Conservation (phyloP, 2,329 filamentous ascomycete genomes). For the Calonectria pteridis region DNA sequence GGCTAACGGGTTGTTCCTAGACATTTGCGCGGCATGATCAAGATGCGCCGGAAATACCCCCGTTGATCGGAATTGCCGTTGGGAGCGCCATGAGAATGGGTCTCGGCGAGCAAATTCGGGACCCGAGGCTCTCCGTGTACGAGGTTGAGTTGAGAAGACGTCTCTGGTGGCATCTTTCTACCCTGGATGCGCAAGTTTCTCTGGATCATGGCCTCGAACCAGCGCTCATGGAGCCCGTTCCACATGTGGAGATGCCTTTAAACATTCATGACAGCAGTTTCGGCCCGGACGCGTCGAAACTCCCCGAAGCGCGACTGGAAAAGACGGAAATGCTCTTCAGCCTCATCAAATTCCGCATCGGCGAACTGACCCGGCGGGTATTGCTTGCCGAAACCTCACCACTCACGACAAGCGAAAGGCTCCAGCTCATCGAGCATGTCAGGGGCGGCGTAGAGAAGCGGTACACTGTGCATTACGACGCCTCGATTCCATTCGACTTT, state of each 20-base stretch:
- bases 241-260: neutral
- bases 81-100: constrained; percentile 36
- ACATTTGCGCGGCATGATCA: constrained; percentile 19
- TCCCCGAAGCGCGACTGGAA: neutral
- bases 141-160: constrained; percentile 66
- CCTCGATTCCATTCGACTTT: constrained; percentile 5
- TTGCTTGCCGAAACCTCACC: constrained; percentile 12
- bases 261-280: constrained; percentile 12
- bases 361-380: neutral
- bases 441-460: neutral
- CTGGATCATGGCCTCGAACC: constrained; percentile 62
- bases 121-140: constrained; percentile 62
- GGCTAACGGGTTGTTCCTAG: neutral
- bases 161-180: constrained; percentile 66
- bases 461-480: constrained; percentile 10
- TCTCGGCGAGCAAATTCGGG: constrained; percentile 36
- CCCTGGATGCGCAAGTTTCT: constrained; percentile 61
- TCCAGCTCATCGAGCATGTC: neutral
- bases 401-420: neutral
- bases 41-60: constrained; percentile 21
- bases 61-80: constrained; percentile 29
- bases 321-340: constrained; percentile 21
- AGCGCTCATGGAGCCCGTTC: constrained; percentile 13
- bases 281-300: neutral
- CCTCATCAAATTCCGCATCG: neutral